Percentiles rank a stretch among this genome's conserved stretches.
phyloP scores from a whole-genome alignment of 176 grass and related monocot genomes.

The Hordeum vulgare region MorexV3_pseudomolecules_assembly NC_058524.1:49222424-49222923 shows the following conservation, averaged over 20 bases:
- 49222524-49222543: not conserved
- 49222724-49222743: conserved; percentile 72
- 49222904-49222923: conserved; percentile 96
- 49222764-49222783: conserved; percentile 82
- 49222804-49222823: conserved; percentile 98
- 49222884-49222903: conserved; percentile 93
- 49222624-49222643: not conserved
- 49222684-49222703: conserved; percentile 52
- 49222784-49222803: conserved; percentile 86
- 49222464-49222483: not conserved
- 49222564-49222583: not conserved
- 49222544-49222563: not conserved
- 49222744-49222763: conserved; percentile 90
- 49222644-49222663: not conserved
- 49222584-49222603: not conserved
- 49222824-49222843: conserved; percentile 81
- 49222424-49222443: no score
- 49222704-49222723: conserved; percentile 57
- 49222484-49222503: not conserved
- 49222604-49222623: conserved; percentile 30
- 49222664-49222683: conserved; percentile 21
- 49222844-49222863: conserved; percentile 93
- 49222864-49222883: conserved; percentile 99
- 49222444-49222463: not conserved
- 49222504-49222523: no score